Conservation (phyloP, 306 rosid species). For the Castanospermum australe region DNA sequence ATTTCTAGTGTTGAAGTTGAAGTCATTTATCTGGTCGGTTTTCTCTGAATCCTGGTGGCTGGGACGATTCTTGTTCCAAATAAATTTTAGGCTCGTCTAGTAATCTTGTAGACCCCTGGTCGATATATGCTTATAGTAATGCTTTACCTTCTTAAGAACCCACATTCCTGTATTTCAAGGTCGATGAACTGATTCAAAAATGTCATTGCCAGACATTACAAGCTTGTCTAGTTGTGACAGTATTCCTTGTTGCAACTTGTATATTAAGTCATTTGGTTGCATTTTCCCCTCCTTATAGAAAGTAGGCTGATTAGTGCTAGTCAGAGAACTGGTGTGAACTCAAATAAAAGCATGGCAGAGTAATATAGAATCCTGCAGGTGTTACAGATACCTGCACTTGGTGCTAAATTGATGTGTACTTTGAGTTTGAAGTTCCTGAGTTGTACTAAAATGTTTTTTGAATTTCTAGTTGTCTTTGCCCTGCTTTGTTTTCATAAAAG, state of each 20-base stretch:
- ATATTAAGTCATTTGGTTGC: not conserved
- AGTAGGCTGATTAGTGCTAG: not conserved
- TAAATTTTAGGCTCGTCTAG: not conserved
- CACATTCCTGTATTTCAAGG: not conserved
- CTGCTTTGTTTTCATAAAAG: not conserved
- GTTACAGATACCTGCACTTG: not conserved
- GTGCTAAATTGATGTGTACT: not conserved
- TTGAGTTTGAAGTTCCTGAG: slow-evolving; percentile 7
- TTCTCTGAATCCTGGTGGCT: not conserved
- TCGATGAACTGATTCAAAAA: not conserved
- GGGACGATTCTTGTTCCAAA: not conserved
- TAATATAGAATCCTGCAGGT: not conserved
- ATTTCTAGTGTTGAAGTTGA: slow-evolving; percentile 6
- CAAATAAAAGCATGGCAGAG: not conserved
- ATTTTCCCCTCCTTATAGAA: not conserved
- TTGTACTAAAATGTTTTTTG: not conserved
- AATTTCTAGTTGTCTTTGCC: not conserved
- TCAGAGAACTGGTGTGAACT: slow-evolving; percentile 2
- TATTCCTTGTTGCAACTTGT: slow-evolving; percentile 16
- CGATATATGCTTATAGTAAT: not conserved
- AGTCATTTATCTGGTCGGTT: slow-evolving; percentile 10
- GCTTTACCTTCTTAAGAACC: not conserved
- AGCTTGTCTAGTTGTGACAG: not conserved
- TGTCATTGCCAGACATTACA: not conserved
- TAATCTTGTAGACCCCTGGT: not conserved